These are phyloP conservation scores for Limonomyces culmigenus DNA, from an alignment of 1,284 basidiomycete genomes.

Conservation along the genomic window DNA sequence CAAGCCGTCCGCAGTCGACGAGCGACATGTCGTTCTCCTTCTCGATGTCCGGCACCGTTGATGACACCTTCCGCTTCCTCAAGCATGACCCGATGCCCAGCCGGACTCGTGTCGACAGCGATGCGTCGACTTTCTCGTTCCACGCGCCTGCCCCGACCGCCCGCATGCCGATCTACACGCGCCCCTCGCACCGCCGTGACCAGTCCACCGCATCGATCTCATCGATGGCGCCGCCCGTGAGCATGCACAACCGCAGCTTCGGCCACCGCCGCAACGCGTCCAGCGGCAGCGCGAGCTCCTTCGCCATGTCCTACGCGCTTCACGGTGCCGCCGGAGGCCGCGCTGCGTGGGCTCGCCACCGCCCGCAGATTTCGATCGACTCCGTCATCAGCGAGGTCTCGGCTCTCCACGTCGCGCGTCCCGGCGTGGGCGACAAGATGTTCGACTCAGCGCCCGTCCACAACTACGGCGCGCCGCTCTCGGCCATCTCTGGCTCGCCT, in stretches of 20 bases:
- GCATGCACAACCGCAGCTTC: constrained; percentile 50
- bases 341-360: constrained; percentile 44
- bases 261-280: constrained; percentile 34
- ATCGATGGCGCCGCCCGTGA: constrained; percentile 36
- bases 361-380: constrained; percentile 34
- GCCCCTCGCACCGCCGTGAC: constrained; percentile 28
- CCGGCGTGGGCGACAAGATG: constrained; percentile 80
- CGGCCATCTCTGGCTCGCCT: constrained; percentile 55
- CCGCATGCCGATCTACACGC: constrained; percentile 11
- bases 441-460: constrained; percentile 44
- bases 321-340: constrained; percentile 35
- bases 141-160: constrained; percentile 16
- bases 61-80: constrained; percentile 61
- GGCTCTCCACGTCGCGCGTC: constrained; percentile 38
- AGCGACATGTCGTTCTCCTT: constrained; percentile 37
- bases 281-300: constrained; percentile 31
- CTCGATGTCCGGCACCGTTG: constrained; percentile 38
- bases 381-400: constrained; percentile 53
- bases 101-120: constrained; percentile 52
- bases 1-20: constrained; percentile 31
- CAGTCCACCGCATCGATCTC: constrained; percentile 28
- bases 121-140: constrained; percentile 64
- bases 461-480: constrained; percentile 33
- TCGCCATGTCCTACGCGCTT: constrained; percentile 33
- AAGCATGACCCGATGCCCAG: constrained; percentile 19